Conservation (phyloP, 345 rosid genomes). For the Eucalyptus dawsonii region DNA sequence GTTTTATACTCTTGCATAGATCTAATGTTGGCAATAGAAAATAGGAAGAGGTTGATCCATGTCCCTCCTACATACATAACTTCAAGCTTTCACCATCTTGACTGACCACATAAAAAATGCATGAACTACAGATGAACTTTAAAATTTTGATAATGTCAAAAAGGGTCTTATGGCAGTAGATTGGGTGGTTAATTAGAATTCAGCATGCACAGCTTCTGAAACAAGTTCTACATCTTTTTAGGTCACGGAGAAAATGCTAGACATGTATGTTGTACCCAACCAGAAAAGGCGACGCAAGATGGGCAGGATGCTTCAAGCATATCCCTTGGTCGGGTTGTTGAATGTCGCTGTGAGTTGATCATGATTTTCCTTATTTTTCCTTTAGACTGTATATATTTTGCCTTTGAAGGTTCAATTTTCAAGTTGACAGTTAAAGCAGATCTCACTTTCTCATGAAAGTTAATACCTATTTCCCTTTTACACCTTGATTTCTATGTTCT, state of each 20-base stretch:
- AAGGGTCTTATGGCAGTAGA: not conserved
- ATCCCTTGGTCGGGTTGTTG: constrained; percentile 58
- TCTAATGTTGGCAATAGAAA: not conserved
- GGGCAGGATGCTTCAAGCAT: constrained; percentile 11
- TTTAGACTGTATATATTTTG: not conserved
- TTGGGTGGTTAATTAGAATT: not conserved
- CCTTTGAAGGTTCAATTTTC: not conserved
- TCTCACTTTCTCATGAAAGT: not conserved
- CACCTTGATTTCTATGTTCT: not conserved
- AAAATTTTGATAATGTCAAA: not conserved
- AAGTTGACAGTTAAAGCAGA: not conserved
- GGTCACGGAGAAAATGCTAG: not conserved
- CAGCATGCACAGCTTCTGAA: not conserved
- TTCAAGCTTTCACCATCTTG: not conserved
- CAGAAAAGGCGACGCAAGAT: not conserved
- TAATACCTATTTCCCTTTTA: not conserved
- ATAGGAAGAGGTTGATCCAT: not conserved
- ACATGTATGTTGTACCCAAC: not conserved
- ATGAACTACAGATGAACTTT: not conserved
- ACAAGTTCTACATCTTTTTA: not conserved
- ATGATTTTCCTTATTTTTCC: not conserved
- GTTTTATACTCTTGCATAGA: not conserved
- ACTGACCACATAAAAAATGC: not conserved
- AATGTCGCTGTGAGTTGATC: constrained; percentile 76
- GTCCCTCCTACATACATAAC: not conserved